These are phyloP conservation scores for Luffa acutangula DNA, from an alignment of 306 rosid genomes.

Conservation along the genomic window DNA sequence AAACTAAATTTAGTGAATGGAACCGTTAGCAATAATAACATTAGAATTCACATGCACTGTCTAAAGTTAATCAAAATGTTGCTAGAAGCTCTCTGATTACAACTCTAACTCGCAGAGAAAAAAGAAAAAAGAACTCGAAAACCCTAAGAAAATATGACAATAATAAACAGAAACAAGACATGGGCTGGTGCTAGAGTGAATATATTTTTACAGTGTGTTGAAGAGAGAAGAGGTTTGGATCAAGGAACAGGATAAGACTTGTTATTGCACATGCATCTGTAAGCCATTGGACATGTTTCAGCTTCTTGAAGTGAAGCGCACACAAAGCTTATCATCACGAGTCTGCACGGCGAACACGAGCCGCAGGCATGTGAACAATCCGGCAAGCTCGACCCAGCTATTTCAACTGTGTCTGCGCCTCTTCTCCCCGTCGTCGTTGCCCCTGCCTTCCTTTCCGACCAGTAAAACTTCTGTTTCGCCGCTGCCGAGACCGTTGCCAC, in stretches of 20 bases:
- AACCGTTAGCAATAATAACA: neutral
- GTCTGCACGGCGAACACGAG: constrained; percentile 61
- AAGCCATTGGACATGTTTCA: constrained; percentile 91
- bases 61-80: neutral
- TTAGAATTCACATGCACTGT: no score
- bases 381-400: constrained; percentile 73
- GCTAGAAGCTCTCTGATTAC: neutral
- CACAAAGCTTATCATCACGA: constrained; percentile 75
- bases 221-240: neutral
- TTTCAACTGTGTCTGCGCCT: constrained; percentile 34
- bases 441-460: neutral
- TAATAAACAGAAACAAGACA: neutral
- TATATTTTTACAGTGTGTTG: neutral
- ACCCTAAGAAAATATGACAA: no score
- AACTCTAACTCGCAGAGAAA: neutral
- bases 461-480: neutral
- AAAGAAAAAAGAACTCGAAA: neutral
- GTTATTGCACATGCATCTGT: constrained; percentile 77
- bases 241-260: constrained; percentile 81
- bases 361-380: constrained; percentile 87
- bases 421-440: neutral
- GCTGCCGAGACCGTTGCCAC: neutral
- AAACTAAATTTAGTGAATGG: no score
- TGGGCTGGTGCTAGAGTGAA: neutral
- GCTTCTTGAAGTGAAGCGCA: constrained; percentile 59